These are phyloP conservation scores for Scutellaria galericulata DNA, from an alignment of 257 asterid genomes.

Conservation along the genomic window DNA sequence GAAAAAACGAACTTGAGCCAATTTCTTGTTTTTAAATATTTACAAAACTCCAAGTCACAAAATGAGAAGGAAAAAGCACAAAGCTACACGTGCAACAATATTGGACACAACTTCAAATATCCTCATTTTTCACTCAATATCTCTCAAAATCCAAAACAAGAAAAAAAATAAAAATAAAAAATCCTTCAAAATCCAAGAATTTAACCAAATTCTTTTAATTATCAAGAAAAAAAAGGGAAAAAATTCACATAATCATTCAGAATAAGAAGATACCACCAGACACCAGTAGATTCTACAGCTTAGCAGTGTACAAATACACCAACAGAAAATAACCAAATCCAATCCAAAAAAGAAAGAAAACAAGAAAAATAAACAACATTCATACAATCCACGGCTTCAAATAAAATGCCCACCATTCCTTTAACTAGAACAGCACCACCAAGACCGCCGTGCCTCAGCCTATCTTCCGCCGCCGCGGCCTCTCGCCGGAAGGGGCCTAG, in stretches of 20 bases:
- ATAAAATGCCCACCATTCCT: constrained; percentile 78
- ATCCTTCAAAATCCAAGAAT: not conserved
- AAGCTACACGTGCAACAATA: constrained; percentile 61
- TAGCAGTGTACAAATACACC: constrained; percentile 18
- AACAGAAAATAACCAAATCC: constrained; percentile 1
- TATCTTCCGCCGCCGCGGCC: constrained; percentile 43
- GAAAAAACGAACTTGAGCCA: no score
- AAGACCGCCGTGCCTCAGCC: constrained; percentile 53
- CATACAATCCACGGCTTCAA: constrained; percentile 29
- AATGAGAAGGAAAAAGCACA: not conserved
- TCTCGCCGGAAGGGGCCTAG: constrained; percentile 45
- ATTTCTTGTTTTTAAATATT: not conserved
- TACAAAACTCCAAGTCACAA: not conserved
- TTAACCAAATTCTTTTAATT: not conserved
- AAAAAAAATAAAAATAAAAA: no score
- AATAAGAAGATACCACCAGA: constrained; percentile 43
- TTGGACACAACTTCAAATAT: constrained; percentile 48
- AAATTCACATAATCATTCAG: not conserved
- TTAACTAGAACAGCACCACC: constrained; percentile 51
- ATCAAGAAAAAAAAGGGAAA: not conserved
- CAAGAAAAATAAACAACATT: constrained; percentile 6
- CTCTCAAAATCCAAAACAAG: constrained; percentile 17
- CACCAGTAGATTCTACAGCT: constrained; percentile 39
- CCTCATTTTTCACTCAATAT: constrained; percentile 32
- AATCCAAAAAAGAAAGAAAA: constrained; percentile 1